Evolutionary conservation across 805 yeast genomes (phyloP).

Genomic region (Lipomyces kockii): DNA sequence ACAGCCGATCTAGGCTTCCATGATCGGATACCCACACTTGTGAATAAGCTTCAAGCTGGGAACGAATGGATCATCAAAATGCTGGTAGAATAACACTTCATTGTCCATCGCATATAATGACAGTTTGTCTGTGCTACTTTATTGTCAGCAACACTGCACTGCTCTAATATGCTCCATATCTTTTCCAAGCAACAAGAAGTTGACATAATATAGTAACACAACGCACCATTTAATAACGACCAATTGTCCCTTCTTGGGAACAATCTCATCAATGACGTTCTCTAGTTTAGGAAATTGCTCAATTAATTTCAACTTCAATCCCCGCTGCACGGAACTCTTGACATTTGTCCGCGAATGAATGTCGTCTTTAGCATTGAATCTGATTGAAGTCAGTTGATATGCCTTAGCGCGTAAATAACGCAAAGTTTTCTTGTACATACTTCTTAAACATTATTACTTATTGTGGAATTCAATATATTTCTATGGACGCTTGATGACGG

Average conservation of each 20-base stretch:
- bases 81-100: slow-evolving; percentile 78
- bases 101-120: slow-evolving; percentile 71
- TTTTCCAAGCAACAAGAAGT: background rate
- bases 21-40: slow-evolving; percentile 49
- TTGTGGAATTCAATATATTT: background rate
- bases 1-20: background rate
- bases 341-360: slow-evolving; percentile 88
- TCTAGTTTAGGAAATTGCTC: slow-evolving; percentile 76
- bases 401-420: background rate
- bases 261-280: slow-evolving; percentile 73
- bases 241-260: slow-evolving; percentile 88
- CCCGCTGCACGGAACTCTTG: slow-evolving; percentile 92
- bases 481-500: background rate
- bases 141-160: background rate
- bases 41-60: slow-evolving; percentile 80
- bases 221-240: slow-evolving; percentile 69
- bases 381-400: background rate
- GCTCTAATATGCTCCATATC: no score
- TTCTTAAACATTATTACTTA: background rate
- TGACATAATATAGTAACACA: background rate
- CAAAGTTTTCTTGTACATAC: background rate
- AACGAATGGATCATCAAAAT: slow-evolving; percentile 74
- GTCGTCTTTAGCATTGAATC: slow-evolving; percentile 66
- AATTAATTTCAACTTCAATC: slow-evolving; percentile 74
- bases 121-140: slow-evolving; percentile 70